These are phyloP conservation scores for Hypseocharis bilobata DNA, from an alignment of 441 rosid species.

Conservation along the genomic window DNA sequence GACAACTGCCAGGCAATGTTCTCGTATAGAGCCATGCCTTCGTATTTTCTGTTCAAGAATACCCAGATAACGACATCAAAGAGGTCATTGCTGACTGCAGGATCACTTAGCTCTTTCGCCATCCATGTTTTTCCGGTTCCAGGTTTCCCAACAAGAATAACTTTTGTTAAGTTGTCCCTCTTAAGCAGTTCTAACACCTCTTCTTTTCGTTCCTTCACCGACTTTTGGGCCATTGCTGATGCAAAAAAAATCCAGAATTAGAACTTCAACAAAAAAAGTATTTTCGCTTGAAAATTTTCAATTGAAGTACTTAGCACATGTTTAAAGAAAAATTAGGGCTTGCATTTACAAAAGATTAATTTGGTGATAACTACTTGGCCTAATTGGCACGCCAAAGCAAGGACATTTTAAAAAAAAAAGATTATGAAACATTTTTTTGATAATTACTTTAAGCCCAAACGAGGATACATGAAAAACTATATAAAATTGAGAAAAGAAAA, in stretches of 20 bases:
- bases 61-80: constrained; percentile 33
- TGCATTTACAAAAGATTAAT: too few relatives aligned
- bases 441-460: too few relatives aligned
- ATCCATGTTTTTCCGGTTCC: constrained; percentile 54
- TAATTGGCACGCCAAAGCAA: too few relatives aligned
- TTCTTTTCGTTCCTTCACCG: neutral
- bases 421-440: too few relatives aligned
- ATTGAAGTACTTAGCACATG: too few relatives aligned
- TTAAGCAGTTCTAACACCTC: neutral
- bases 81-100: neutral
- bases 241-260: neutral
- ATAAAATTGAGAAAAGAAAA: too few relatives aligned
- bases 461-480: too few relatives aligned
- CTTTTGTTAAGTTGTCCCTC: neutral
- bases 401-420: too few relatives aligned
- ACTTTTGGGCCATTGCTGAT: constrained; percentile 1
- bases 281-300: too few relatives aligned
- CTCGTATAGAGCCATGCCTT: constrained; percentile 20
- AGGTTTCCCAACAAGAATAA: constrained; percentile 29
- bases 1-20: constrained; percentile 38
- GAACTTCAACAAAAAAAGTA: neutral
- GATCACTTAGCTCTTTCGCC: constrained; percentile 24
- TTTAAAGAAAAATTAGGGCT: too few relatives aligned
- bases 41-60: constrained; percentile 22
- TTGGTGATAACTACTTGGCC: too few relatives aligned